Percentiles rank a stretch among this genome's conserved stretches.
Conservation (phyloP, 1,284 basidiomycete species). For the Leccinum pachyderme region DNA sequence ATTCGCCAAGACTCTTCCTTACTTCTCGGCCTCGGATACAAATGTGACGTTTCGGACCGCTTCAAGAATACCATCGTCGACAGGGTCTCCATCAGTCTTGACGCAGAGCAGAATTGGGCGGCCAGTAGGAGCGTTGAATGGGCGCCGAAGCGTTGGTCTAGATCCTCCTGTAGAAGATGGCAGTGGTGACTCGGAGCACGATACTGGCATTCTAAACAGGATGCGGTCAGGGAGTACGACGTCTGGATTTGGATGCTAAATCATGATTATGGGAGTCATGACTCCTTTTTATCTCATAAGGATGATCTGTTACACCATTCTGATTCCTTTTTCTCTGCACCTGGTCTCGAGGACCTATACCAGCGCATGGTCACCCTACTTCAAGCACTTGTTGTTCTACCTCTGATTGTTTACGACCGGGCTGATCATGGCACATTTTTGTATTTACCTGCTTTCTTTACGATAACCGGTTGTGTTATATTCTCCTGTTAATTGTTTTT, state of each 20-base stretch:
- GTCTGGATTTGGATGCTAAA: slow-evolving; percentile 23
- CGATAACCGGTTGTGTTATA: slow-evolving; percentile 20
- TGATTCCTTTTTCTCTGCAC: slow-evolving; percentile 10
- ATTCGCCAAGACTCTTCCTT: slow-evolving; percentile 38
- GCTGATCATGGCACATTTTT: slow-evolving; percentile 5
- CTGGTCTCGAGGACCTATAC: slow-evolving; percentile 24
- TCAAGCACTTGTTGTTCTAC: slow-evolving; percentile 12
- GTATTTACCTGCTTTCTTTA: slow-evolving; percentile 15
- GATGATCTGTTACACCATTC: slow-evolving; percentile 10
- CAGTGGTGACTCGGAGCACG: slow-evolving; percentile 18
- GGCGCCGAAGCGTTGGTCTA: slow-evolving; percentile 46
- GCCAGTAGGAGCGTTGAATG: slow-evolving; percentile 42
- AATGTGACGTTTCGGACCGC: slow-evolving; percentile 52
- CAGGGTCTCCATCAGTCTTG: slow-evolving; percentile 33
- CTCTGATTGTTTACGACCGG: slow-evolving; percentile 25
- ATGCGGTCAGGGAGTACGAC: slow-evolving; percentile 36
- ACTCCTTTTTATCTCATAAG: slow-evolving; percentile 9
- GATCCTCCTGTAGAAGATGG: slow-evolving; percentile 33
- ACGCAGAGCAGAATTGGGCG: slow-evolving; percentile 66
- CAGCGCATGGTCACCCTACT: slow-evolving; percentile 11
- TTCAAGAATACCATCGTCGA: slow-evolving; percentile 42
- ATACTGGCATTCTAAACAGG: slow-evolving; percentile 21
- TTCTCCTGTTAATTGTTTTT: slow-evolving; percentile 14
- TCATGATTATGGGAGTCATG: slow-evolving; percentile 14
- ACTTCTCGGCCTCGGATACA: slow-evolving; percentile 40